Base-by-base conservation (phyloP, 176 grass and related monocot species). In the Hordeum marinum region DNA sequence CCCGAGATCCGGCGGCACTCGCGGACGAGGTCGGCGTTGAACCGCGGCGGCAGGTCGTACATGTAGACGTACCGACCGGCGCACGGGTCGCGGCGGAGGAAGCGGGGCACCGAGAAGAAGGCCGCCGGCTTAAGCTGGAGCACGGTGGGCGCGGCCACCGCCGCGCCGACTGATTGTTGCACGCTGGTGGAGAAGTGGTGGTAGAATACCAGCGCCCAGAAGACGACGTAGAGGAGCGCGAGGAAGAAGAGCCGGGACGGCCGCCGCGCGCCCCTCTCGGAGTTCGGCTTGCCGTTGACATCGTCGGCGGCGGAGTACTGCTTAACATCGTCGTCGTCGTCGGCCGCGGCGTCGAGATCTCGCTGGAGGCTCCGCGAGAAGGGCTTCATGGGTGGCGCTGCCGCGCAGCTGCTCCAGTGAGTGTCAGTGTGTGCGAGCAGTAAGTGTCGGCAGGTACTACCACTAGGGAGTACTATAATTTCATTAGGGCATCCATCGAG, bases 11-110 rank as follows among this genome's bases (percentile, higher is more conserved):
- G 54, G 2, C 65, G 12, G 78, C 91, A 93, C 65, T 85, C 24
- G 74, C 23, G 79, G 54, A 75, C 17, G 43, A 93, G 80, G 81
- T 93, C 91, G 20, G 32, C 70, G 82, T 92, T 92, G 84, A 92
- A 92, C 20, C 81, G 80, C 3, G 87, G 34, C 59, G 87, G 91
- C 21, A 92, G 87, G 74, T 92, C 76, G 72, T 92, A 88, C 76
- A 92, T 86, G 72, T 92, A 92, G 26, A 89, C 75, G 62, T 78
- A 85, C 81, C 91, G 78, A 0, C 91, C 85, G 1, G 72, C 72
- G 68, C 88, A 89, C 1, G 37, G 83, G 35, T 87, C 88, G 3
- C 5, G 73, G 1, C 59, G 73, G 12, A 59, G 11, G 14, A 27
- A 0, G 39, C 27, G 20, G 62, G 46, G 37, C 23, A 55, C 52